These are phyloP conservation scores for Hymenoscyphus fraxineus DNA, from an alignment of 2,329 filamentous ascomycete genomes.

Conservation along the genomic window DNA sequence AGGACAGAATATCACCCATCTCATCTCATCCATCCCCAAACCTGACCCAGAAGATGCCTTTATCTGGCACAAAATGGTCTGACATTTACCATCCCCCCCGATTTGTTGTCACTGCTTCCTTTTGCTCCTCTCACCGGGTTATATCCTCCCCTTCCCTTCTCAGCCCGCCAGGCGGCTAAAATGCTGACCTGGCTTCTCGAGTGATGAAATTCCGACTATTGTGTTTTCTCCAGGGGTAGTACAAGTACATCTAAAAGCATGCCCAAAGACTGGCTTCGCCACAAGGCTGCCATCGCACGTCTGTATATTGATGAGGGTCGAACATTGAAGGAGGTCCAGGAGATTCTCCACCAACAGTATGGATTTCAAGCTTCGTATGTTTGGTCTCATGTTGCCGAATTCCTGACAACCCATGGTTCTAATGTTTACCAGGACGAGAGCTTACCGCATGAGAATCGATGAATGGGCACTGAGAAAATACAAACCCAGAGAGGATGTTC, in stretches of 20 bases:
- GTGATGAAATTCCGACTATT: background rate
- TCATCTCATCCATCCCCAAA: background rate
- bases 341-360: conserved; percentile 13
- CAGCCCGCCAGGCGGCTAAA: conserved; percentile 2
- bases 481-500: conserved; percentile 7
- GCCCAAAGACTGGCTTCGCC: conserved; percentile 17
- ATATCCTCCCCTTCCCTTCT: background rate
- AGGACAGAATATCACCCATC: background rate
- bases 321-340: conserved; percentile 15
- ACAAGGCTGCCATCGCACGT: conserved; percentile 15
- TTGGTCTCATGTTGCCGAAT: background rate
- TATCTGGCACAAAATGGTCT: conserved; percentile 4
- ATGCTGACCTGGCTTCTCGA: background rate
- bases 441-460: conserved; percentile 23
- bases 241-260: conserved; percentile 8
- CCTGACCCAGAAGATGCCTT: background rate
- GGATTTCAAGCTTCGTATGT: conserved; percentile 18
- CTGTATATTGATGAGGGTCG: conserved; percentile 16
- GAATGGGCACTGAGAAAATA: conserved; percentile 20
- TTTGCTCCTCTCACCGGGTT: background rate
- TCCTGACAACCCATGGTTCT: background rate
- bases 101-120: background rate
- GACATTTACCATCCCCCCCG: background rate
- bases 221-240: background rate
- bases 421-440: conserved; percentile 7